Base-by-base conservation (phyloP, 208 protist species). In the Herpetomonas tarakana region DNA sequence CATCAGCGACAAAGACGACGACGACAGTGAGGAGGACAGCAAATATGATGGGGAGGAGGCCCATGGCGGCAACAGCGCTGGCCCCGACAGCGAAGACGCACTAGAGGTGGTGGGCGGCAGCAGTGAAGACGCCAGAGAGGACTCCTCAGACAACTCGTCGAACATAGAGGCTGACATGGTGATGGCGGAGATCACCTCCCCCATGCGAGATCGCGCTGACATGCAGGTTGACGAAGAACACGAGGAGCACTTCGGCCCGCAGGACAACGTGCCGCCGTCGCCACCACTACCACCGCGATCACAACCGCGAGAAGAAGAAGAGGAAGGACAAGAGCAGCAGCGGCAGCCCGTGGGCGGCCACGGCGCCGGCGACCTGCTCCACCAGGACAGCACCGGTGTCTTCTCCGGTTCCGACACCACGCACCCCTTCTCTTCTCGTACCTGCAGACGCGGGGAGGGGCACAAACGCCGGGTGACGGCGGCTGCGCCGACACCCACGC, bases 161-260 rank as follows among this genome's bases (percentile, higher is more conserved):
- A 14, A 41, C 6, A 41, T 14, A 14, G 35, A 14, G 9, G 35
- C 9, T 14, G 58, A 64, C 50, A 30, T 49, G 1, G 28, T 64
- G 1, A 41, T 64, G 49, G 46, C 44, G 14, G 58, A 64, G 50
- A 19, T 64, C 7, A 44, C 56, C 31, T 41, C 35, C 35, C 6
- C 35, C 14, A 6, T 18, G 14, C 35, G 35, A 18, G n/a, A n/a
- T n/a, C n/a, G n/a, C n/a, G n/a, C n/a, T n/a, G n/a, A n/a, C n/a
- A n/a, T n/a, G n/a, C n/a, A n/a, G n/a, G n/a, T n/a, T n/a, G n/a
- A n/a, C n/a, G n/a, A n/a, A n/a, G 35, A 41, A 14, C 30, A 1
- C 21, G 46, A 39, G 3, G 21, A 2, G 29, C 16, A 31, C 22
- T 7, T 14, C 3, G 29, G 29, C 27, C 31, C 24, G 3, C 31